Evolutionary conservation across 2,329 filamentous ascomycete genomes (phyloP).

Genomic region (Aspergillus ochraceoroseus): DNA sequence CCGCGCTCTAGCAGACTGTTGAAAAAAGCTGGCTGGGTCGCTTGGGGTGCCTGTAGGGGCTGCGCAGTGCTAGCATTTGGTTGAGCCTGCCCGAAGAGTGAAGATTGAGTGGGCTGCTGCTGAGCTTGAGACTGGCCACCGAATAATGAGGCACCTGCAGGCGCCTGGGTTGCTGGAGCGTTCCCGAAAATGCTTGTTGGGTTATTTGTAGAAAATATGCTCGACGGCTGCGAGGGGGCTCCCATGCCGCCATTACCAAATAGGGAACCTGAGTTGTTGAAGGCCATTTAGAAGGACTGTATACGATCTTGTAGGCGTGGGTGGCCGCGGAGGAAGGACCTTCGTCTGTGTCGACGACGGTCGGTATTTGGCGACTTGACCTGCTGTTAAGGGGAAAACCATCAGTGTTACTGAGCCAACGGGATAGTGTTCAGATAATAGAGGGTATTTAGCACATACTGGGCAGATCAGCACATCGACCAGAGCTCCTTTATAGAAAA

Average conservation of each 20-base stretch:
- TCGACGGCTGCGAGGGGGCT: constrained; percentile 15
- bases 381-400: neutral
- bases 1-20: constrained; percentile 60
- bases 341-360: neutral
- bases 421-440: no score
- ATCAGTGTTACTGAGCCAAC: neutral
- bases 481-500: no score
- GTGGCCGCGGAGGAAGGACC: neutral
- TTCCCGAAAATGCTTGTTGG: constrained; percentile 27
- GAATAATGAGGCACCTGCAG: constrained; percentile 25
- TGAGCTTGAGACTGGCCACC: constrained; percentile 24
- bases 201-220: constrained; percentile 29
- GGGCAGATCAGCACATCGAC: no score
- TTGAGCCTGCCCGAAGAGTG: constrained; percentile 28
- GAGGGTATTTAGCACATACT: no score
- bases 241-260: constrained; percentile 30
- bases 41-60: constrained; percentile 27
- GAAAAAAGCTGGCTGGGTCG: constrained; percentile 56
- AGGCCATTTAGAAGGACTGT: constrained; percentile 15
- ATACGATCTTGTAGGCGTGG: neutral
- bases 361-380: neutral
- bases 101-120: constrained; percentile 27
- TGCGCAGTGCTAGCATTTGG: constrained; percentile 23
- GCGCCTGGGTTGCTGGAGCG: constrained; percentile 22
- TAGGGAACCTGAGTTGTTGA: constrained; percentile 26